Evolutionary conservation across 257 asterid genomes (phyloP), one percentile per base, ranked within the genome.

Genomic region (Gardenia jasminoides): DNA sequence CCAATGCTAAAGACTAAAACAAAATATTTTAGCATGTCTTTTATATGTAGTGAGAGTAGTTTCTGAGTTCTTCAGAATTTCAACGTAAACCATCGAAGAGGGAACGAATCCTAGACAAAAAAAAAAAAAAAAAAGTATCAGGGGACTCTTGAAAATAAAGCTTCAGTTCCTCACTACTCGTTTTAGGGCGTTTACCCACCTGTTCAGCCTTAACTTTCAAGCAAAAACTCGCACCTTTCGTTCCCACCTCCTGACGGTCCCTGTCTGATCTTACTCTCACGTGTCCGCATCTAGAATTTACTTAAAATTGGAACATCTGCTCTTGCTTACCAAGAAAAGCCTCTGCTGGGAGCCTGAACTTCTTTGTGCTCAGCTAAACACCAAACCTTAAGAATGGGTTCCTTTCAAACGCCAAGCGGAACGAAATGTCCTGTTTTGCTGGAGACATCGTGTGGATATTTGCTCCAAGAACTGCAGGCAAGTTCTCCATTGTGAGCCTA

Each of bases 381-480:
- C 62, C 80, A 82, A 73, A 11, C 67, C 0, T 74, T 78, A 79
- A 47, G 26, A 12, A 92, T 92, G 97, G 98, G 98, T 72, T 88
- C 98, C 76, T 78, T 86, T 67, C 90, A 89, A 66, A 79, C 84
- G 61, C 84, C 83, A 50, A 84, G 84, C 22, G 93, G 88, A 83
- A 86, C 81, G 78, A 88, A 84, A 80, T 85, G 89, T 77, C 90
- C 94, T n/a, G 88, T 88, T 73, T 82, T 93, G 86, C 73, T 90
- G 52, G 98, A 93, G 85, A 90, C 93, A 2, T 93, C 98, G 3
- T 95, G 98, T 48, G 99, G 97, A 75, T 93, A 94, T 86, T 84
- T 94, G 83, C 95, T 93, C 67, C 97, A 91, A 82, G 99, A 94
- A 82, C 78, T 93, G 79, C 93, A 93, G 97, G 99, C 90, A 84